phyloP scores from a whole-genome alignment of 108 stramenopile species.

The Seminavis robusta region DNA sequence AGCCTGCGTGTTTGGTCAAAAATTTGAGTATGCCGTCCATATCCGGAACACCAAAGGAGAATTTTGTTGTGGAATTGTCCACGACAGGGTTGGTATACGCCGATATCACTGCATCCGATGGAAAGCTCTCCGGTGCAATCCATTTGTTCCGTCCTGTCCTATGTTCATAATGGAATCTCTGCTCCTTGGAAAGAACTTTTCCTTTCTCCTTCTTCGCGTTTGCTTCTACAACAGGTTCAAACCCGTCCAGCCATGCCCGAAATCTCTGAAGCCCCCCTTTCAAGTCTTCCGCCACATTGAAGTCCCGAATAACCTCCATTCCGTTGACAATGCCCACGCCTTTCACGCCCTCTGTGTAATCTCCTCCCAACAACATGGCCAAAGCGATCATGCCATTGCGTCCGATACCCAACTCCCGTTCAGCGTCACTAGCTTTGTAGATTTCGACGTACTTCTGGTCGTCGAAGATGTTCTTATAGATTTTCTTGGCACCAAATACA shows the following conservation, averaged over 20 bases:
- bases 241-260: slow-evolving; percentile 84
- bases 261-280: slow-evolving; percentile 67
- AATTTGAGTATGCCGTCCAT: slow-evolving; percentile 58
- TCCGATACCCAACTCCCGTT: slow-evolving; percentile 81
- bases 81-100: slow-evolving; percentile 88
- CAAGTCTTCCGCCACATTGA: slow-evolving; percentile 55
- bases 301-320: slow-evolving; percentile 93
- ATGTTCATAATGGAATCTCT: slow-evolving; percentile 74
- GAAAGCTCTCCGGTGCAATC: slow-evolving; percentile 83
- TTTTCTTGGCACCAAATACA: slow-evolving; percentile 90
- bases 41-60: slow-evolving; percentile 88
- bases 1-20: slow-evolving; percentile 76
- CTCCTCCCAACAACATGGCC: slow-evolving; percentile 95
- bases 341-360: slow-evolving; percentile 97
- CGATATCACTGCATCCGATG: slow-evolving; percentile 57
- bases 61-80: slow-evolving; percentile 56
- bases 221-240: slow-evolving; percentile 36
- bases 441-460: slow-evolving; percentile 94
- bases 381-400: slow-evolving; percentile 81
- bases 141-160: slow-evolving; percentile 74
- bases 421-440: slow-evolving; percentile 81
- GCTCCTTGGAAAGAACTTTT: slow-evolving; percentile 4
- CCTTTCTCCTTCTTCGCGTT: slow-evolving; percentile 11
- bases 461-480: slow-evolving; percentile 96
- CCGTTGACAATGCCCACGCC: slow-evolving; percentile 98